These are phyloP conservation scores for Paramecium caudatum DNA, from an alignment of 73 alveolate species.

Conservation along the genomic window DNA sequence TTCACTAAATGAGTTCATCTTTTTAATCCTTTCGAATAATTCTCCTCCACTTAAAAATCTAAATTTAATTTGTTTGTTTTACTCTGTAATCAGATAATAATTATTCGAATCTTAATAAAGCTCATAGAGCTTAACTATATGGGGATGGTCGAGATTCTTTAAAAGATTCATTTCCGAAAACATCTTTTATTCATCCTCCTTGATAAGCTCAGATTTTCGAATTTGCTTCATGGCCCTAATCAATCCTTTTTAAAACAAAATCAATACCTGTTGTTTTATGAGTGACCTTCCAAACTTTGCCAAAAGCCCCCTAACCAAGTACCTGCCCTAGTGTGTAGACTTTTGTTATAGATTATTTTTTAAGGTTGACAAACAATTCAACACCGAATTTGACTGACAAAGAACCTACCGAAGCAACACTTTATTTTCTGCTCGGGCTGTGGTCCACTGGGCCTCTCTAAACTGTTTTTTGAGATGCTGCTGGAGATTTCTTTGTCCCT, in stretches of 20 bases:
- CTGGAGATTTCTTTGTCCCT: constrained; percentile 42
- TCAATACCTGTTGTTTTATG: constrained; percentile 49
- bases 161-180: constrained; percentile 86
- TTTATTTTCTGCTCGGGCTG: constrained; percentile 59
- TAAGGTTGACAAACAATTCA: constrained; percentile 47
- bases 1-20: constrained; percentile 80
- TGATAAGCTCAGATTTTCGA: constrained; percentile 80
- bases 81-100: constrained; percentile 90
- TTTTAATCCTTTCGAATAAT: constrained; percentile 78
- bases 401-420: constrained; percentile 5
- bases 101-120: constrained; percentile 88
- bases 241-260: constrained; percentile 15
- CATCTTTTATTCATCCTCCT: constrained; percentile 72
- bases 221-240: constrained; percentile 92
- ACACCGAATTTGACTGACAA: constrained; percentile 45
- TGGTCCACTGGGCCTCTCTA: background rate
- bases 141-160: constrained; percentile 92
- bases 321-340: constrained; percentile 50
- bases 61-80: background rate
- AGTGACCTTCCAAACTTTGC: constrained; percentile 63
- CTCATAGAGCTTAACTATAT: constrained; percentile 90
- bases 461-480: background rate
- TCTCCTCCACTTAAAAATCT: constrained; percentile 78
- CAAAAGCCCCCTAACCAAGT: constrained; percentile 57
- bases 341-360: constrained; percentile 38